These are phyloP conservation scores for Diaporthe sp. DNA, from an alignment of 2,329 filamentous ascomycete species.

Conservation along the genomic window DNA sequence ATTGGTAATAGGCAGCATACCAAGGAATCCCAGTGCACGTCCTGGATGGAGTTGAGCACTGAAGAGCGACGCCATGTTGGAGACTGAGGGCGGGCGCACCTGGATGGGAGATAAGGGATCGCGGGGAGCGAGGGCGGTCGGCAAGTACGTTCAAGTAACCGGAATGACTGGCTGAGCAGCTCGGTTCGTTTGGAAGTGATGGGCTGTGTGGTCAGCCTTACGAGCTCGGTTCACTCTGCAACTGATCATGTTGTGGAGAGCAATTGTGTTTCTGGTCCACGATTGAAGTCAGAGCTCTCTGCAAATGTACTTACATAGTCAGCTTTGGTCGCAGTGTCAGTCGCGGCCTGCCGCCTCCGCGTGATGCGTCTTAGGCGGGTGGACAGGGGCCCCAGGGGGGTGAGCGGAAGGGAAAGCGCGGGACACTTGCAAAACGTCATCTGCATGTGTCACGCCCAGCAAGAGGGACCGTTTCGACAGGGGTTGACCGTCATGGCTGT, in stretches of 20 bases:
- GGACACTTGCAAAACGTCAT: conserved; percentile 32
- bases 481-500: not conserved
- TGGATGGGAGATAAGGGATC: not conserved
- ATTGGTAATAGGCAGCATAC: conserved; percentile 41
- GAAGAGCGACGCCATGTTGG: conserved; percentile 54
- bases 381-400: not conserved
- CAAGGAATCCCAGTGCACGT: conserved; percentile 71
- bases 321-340: conserved; percentile 13
- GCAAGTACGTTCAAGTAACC: not conserved
- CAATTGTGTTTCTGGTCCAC: not conserved
- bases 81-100: not conserved
- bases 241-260: conserved; percentile 11
- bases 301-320: not conserved
- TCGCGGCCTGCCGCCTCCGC: conserved; percentile 29
- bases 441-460: conserved; percentile 30
- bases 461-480: conserved; percentile 15
- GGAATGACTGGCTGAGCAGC: not conserved
- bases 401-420: conserved; percentile 7
- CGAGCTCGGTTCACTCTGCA: not conserved
- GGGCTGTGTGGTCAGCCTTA: not conserved
- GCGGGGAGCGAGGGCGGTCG: not conserved
- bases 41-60: conserved; percentile 74
- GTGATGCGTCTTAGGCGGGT: conserved; percentile 30
- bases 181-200: not conserved
- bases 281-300: not conserved